A percentile compares a stretch with the other conserved stretches of the same genome.
Conservation (phyloP, 2,329 filamentous ascomycete species). For the Penicillium sp. region DNA sequence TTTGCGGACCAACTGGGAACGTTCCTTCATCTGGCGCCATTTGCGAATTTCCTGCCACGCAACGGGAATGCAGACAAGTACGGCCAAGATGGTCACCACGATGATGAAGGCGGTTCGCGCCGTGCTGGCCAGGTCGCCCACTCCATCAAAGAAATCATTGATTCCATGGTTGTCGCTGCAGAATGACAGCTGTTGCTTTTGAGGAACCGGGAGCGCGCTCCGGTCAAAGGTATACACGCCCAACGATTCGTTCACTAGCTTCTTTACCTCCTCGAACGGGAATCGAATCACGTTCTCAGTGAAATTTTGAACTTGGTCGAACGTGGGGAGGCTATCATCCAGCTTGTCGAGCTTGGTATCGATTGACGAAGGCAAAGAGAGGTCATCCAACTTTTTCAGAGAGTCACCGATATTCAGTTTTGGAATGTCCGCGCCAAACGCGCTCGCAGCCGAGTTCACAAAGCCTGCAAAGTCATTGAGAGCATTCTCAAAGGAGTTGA, state of each 20-base stretch:
- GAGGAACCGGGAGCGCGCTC: constrained; percentile 71
- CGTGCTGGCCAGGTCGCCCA: constrained; percentile 60
- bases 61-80: constrained; percentile 71
- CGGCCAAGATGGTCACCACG: constrained; percentile 64
- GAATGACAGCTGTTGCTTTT: constrained; percentile 77
- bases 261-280: constrained; percentile 76
- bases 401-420: constrained; percentile 60
- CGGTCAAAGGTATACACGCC: constrained; percentile 72
- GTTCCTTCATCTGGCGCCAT: constrained; percentile 67
- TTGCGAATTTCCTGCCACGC: constrained; percentile 71
- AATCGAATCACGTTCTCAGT: constrained; percentile 67
- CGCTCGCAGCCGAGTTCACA: constrained; percentile 53
- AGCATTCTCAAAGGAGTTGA: constrained; percentile 48
- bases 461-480: constrained; percentile 48
- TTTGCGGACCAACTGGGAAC: constrained; percentile 59
- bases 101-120: constrained; percentile 71
- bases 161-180: constrained; percentile 81
- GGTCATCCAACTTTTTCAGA: constrained; percentile 60
- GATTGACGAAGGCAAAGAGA: constrained; percentile 64
- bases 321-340: constrained; percentile 74
- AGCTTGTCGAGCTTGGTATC: constrained; percentile 64
- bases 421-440: constrained; percentile 45
- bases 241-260: constrained; percentile 64
- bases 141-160: constrained; percentile 70
- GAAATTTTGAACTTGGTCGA: constrained; percentile 75